Evolutionary conservation across 805 yeast genomes (phyloP).

Genomic region (Hanseniaspora occidentalis): DNA sequence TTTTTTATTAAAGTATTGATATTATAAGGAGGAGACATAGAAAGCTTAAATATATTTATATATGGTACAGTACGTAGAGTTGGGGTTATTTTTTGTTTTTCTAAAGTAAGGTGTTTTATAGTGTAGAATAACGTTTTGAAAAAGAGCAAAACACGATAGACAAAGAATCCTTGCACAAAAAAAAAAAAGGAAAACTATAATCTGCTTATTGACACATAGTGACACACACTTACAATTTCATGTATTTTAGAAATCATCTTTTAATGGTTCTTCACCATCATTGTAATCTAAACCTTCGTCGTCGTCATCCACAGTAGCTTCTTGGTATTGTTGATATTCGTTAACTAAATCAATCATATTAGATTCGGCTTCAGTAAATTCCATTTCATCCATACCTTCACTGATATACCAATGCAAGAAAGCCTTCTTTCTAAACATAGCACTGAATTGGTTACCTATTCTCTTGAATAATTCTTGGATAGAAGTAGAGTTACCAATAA

Average conservation of each 20-base stretch:
- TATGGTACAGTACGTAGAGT: too few relatives aligned
- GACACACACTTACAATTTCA: too few relatives aligned
- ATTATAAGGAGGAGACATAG: too few relatives aligned
- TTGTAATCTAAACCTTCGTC: conserved; percentile 30
- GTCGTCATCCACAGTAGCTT: conserved; percentile 63
- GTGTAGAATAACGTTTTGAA: too few relatives aligned
- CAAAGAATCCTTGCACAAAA: too few relatives aligned
- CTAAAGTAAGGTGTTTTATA: too few relatives aligned
- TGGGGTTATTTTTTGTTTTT: too few relatives aligned
- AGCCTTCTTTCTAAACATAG: conserved; percentile 89
- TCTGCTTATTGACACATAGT: too few relatives aligned
- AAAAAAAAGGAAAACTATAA: not conserved
- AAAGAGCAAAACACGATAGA: too few relatives aligned
- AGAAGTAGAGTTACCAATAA: conserved; percentile 86
- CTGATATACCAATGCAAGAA: conserved; percentile 93
- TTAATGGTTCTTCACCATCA: conserved; percentile 1
- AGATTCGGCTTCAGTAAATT: conserved; percentile 87
- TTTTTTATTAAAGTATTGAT: too few relatives aligned
- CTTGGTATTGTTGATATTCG: conserved; percentile 90
- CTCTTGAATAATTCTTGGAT: conserved; percentile 85
- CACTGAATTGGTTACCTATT: conserved; percentile 78
- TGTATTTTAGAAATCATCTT: not conserved
- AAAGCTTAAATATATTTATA: too few relatives aligned
- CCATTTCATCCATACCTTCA: conserved; percentile 95
- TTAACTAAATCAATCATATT: conserved; percentile 80